Evolutionary conservation across 345 rosid species (phyloP), one percentile per base, ranked within the genome.

Genomic region (Brassica napus): DNA sequence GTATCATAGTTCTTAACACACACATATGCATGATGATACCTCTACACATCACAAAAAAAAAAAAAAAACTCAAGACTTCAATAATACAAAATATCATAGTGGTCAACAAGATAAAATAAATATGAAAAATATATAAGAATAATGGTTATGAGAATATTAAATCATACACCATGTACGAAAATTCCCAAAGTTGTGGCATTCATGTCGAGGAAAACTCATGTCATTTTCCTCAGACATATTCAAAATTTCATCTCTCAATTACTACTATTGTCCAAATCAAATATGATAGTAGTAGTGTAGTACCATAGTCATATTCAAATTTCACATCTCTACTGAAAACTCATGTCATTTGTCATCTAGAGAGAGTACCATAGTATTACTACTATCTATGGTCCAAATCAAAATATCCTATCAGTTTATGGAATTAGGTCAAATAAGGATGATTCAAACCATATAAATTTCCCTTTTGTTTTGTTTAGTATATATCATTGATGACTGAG

Each of bases 201-300:
- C 82, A 78, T 66, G 77, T 78, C 72, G 37, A 70, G 16, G 14
- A 18, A 34, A 73, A 73, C 42, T 71, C n/a, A 71, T 8, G 64
- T 71, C 59, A 64, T 64, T 71, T 70, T 70, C 71, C 58, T 24
- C 75, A 10, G 65, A 70, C 18, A 77, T 42, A 21, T 26, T 71
- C 59, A 64, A 61, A 61, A 69, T 34, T 62, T 14, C 57, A 49
- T 49, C 1, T 15, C 57, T 5, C 57, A 4, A 39, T 9, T 39
- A 39, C 14, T 39, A 11, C 47, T 9, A 0, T 39, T 8, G 47
- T 39, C 47, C 47, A 39, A 39, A 39, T 39, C 47, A 39, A 39
- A 39, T 39, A 39, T 9, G 47, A 39, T 39, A 39, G 47, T 39
- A 39, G 47, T 9, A 39, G 42, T 9, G 4, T 39, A 39, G 42